Evolutionary conservation across 352 stramenopile species (phyloP), one percentile per base, ranked within the genome.

Genomic region (Phytopythium litorale): DNA sequence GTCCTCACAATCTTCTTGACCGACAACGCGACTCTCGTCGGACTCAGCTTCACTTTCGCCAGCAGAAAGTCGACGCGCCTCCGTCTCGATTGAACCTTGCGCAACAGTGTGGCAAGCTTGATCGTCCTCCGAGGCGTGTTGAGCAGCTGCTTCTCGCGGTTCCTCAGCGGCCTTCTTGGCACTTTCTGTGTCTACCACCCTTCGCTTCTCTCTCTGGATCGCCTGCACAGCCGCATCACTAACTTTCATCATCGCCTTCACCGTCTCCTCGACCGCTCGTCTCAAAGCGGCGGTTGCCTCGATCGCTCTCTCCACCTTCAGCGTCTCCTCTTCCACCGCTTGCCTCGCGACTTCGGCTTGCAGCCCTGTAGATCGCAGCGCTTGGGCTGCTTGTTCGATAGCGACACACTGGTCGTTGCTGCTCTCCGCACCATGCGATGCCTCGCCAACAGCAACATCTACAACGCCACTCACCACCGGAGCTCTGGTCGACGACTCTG

Each of bases 181-280:
- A 16, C 30, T 32, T 23, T 28, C 46, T 35, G 23, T 23, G 2
- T 33, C 12, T 13, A 1, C 12, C 21, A 12, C 5, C 46, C 18
- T 32, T 12, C 33, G 21, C 18, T n/a, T 33, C 12, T 52, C 46
- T 12, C 46, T 52, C 21, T n/a, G 46, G 23, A 35, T 35, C 4
- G 18, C 21, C 12, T 21, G 21, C 23, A 52, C 23, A 19, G 46
- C 46, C 12, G 46, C 46, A n/a, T 35, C 46, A 13, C 46, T 52
- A 0, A 52, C 46, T 7, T 52, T 52, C 46, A 52, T 52, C 46
- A 52, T 52, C 12, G 46, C 46, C 8, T 52, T 52, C 23, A 52
- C 46, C 7, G 46, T 52, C 18, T 52, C 23, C 23, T 52, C 23
- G 12, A 52, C 46, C 4, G 46, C 46, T 35, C 23, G 21, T 28